Conservation (phyloP, 768 basidiomycete species). For the Sporobolomyces phaffii region DNA sequence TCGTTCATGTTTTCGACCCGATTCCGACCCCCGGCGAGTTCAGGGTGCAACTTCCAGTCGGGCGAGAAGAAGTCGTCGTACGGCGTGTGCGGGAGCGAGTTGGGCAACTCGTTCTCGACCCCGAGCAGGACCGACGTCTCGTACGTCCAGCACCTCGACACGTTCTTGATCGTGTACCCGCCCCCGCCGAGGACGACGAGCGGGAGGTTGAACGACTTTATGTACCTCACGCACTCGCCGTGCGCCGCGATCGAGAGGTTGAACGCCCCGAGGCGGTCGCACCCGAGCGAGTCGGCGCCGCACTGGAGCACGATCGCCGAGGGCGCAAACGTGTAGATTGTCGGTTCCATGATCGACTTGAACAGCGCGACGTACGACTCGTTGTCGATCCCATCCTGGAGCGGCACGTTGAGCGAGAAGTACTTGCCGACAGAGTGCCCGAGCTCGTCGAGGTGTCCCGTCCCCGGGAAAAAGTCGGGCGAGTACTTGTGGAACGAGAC, state of each 20-base stretch:
- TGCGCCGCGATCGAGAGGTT: constrained; percentile 96
- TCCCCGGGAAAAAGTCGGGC: constrained; percentile 89
- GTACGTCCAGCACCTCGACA: constrained; percentile 98
- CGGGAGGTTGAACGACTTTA: constrained; percentile 84
- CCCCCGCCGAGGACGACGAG: constrained; percentile 88
- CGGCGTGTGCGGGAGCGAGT: constrained; percentile 77
- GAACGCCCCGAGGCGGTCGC: constrained; percentile 91
- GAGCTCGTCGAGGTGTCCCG: constrained; percentile 90
- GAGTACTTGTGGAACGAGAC: constrained; percentile 99
- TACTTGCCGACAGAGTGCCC: constrained; percentile 76
- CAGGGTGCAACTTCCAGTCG: constrained; percentile 87
- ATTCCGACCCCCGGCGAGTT: constrained; percentile 63
- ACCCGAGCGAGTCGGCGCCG: constrained; percentile 91
- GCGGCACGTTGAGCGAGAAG: constrained; percentile 88
- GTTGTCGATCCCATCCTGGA: constrained; percentile 94
- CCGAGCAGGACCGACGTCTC: constrained; percentile 91
- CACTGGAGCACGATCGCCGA: constrained; percentile 90
- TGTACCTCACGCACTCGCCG: constrained; percentile 95
- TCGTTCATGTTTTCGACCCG: constrained; percentile 86
- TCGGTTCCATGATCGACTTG: constrained; percentile 92
- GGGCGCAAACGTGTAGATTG: constrained; percentile 79
- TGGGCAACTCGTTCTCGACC: constrained; percentile 61
- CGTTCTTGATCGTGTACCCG: constrained; percentile 94
- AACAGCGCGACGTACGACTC: constrained; percentile 93
- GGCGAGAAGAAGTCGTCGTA: constrained; percentile 92